Conservation (phyloP, 1,284 basidiomycete species). For the Sanghuangporus sanghuang region DNA sequence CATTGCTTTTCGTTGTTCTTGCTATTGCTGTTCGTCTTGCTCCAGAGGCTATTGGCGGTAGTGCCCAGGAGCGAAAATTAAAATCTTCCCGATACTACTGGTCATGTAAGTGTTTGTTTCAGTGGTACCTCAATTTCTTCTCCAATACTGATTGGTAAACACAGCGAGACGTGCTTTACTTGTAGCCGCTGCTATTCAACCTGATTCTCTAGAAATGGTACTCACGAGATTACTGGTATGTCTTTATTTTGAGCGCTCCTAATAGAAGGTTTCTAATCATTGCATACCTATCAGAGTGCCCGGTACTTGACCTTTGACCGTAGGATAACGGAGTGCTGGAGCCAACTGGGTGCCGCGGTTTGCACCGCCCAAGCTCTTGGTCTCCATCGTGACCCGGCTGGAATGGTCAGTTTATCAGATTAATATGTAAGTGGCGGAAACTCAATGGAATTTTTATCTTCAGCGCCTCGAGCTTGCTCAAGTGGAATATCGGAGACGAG, state of each 20-base stretch:
- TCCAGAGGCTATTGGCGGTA: slow-evolving; percentile 79
- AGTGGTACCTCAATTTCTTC: neutral
- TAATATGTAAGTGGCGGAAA: slow-evolving; percentile 6
- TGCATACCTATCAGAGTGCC: slow-evolving; percentile 55
- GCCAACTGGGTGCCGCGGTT: slow-evolving; percentile 87
- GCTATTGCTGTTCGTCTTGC: slow-evolving; percentile 84
- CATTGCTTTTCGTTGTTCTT: slow-evolving; percentile 89
- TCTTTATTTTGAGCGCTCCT: slow-evolving; percentile 10
- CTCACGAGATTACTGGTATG: slow-evolving; percentile 79
- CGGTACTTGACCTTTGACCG: slow-evolving; percentile 88
- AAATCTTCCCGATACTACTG: slow-evolving; percentile 88
- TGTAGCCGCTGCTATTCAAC: slow-evolving; percentile 86
- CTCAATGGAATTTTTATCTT: slow-evolving; percentile 9
- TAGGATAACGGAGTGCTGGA: slow-evolving; percentile 92
- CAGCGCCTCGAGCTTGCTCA: slow-evolving; percentile 73
- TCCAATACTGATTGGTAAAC: neutral
- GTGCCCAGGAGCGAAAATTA: slow-evolving; percentile 66
- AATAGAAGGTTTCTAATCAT: slow-evolving; percentile 5
- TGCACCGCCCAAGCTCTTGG: slow-evolving; percentile 93
- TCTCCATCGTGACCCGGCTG: slow-evolving; percentile 86
- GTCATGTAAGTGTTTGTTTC: slow-evolving; percentile 66
- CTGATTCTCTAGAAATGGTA: slow-evolving; percentile 87
- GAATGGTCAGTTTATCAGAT: slow-evolving; percentile 52
- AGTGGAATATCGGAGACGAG: slow-evolving; percentile 84
- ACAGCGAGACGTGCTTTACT: slow-evolving; percentile 80